These are phyloP conservation scores for Candida nemodendra DNA, from an alignment of 805 yeast species.

Conservation along the genomic window DNA sequence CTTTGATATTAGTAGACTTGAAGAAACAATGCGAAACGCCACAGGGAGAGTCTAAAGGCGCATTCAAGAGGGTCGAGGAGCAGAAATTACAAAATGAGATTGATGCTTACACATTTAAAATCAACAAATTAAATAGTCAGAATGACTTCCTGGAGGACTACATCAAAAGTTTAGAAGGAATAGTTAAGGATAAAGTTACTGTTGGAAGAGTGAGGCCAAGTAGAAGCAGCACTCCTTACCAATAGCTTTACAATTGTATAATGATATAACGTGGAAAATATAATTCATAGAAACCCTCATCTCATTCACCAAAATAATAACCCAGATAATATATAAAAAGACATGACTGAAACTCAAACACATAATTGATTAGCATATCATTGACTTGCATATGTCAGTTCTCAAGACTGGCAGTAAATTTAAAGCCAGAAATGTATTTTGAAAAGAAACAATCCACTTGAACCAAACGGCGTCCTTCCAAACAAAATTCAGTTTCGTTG, in stretches of 20 bases:
- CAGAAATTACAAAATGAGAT: slow-evolving; percentile 17
- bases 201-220: slow-evolving; percentile 21
- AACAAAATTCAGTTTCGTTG: no score
- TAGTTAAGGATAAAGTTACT: slow-evolving; percentile 25
- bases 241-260: no score
- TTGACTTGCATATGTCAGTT: no score
- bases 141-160: slow-evolving; percentile 28
- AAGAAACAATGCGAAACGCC: slow-evolving; percentile 27
- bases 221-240: slow-evolving; percentile 27
- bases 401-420: neutral
- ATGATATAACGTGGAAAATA: no score
- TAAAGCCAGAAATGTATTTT: no score
- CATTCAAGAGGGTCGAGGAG: slow-evolving; percentile 31
- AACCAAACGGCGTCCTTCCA: no score
- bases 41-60: slow-evolving; percentile 33
- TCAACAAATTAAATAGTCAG: slow-evolving; percentile 12
- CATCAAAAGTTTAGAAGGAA: slow-evolving; percentile 20
- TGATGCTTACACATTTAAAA: slow-evolving; percentile 6
- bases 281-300: no score
- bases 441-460: no score
- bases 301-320: no score
- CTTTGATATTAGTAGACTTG: slow-evolving; percentile 28
- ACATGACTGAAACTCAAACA: no score
- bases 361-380: no score
- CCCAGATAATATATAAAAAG: no score